Conservation (phyloP, 805 yeast species). For the Teunomyces barrocoloradensis region DNA sequence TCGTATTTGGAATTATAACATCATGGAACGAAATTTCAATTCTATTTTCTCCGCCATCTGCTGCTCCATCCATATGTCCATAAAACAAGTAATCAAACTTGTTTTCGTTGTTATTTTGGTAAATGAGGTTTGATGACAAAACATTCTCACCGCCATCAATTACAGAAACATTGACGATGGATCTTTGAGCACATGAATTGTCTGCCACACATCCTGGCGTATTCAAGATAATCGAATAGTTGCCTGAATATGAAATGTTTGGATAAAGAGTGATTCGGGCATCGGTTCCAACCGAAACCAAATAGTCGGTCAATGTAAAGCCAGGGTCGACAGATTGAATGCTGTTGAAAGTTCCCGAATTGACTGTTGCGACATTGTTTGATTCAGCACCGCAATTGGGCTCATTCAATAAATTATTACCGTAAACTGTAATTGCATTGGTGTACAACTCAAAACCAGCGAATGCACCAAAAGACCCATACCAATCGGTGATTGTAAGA, state of each 20-base stretch:
- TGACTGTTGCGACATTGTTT: conserved; percentile 23
- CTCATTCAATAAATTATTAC: conserved; percentile 69
- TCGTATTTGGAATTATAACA: conserved; percentile 18
- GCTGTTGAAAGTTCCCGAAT: conserved; percentile 30
- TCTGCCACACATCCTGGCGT: conserved; percentile 87
- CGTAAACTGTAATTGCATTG: conserved; percentile 59
- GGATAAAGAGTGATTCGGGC: conserved; percentile 55
- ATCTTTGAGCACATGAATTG: conserved; percentile 65
- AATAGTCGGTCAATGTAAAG: conserved; percentile 28
- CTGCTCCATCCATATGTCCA: conserved; percentile 59
- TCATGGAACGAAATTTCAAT: conserved; percentile 27
- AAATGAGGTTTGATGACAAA: conserved; percentile 47
- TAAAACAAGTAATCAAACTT: conserved; percentile 77
- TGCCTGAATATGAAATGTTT: conserved; percentile 68
- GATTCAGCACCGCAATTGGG: conserved; percentile 51
- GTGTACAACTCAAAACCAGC: conserved; percentile 73
- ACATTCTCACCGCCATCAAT: conserved; percentile 45
- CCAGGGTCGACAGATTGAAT: conserved; percentile 20
- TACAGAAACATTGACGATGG: conserved; percentile 75
- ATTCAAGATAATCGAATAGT: conserved; percentile 65
- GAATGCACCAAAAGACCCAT: conserved; percentile 68
- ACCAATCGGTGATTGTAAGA: conserved; percentile 61
- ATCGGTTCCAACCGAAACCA: conserved; percentile 26
- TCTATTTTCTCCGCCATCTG: conserved; percentile 31
- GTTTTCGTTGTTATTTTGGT: conserved; percentile 74